Conservation (phyloP, 1,284 basidiomycete species). For the Cystobasidiaceae sp. region DNA sequence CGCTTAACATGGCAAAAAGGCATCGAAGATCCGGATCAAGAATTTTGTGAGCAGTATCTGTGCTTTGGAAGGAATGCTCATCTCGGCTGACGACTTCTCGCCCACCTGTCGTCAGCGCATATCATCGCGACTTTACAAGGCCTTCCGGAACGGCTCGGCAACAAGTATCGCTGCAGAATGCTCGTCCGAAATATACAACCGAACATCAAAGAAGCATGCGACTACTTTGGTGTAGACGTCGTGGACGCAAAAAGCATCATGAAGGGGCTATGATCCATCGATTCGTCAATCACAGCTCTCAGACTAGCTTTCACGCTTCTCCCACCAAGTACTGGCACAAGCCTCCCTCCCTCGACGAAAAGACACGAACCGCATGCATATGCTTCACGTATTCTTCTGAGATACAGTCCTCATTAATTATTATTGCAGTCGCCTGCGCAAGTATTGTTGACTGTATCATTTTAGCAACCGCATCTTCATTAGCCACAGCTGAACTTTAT, state of each 20-base stretch:
- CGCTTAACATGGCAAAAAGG: slow-evolving; percentile 6
- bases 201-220: neutral
- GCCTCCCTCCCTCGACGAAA: too few relatives aligned
- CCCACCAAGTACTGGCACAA: too few relatives aligned
- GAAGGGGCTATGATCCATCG: neutral
- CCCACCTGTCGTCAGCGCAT: neutral
- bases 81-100: neutral
- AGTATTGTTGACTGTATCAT: too few relatives aligned
- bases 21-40: slow-evolving; percentile 9
- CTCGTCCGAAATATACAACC: slow-evolving; percentile 16
- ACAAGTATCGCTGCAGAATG: neutral
- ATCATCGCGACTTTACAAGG: slow-evolving; percentile 3
- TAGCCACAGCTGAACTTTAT: too few relatives aligned
- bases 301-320: neutral
- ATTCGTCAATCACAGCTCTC: too few relatives aligned
- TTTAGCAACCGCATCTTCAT: too few relatives aligned
- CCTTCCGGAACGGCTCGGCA: neutral
- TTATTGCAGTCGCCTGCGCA: too few relatives aligned
- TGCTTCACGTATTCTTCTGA: too few relatives aligned
- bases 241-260: slow-evolving; percentile 11
- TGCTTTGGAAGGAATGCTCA: too few relatives aligned
- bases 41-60: slow-evolving; percentile 4
- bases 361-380: too few relatives aligned
- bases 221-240: slow-evolving; percentile 8
- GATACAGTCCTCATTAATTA: too few relatives aligned